Evolutionary conservation across 176 grass and related monocot genomes (phyloP).

Genomic region (Triticum timopheevii): DNA sequence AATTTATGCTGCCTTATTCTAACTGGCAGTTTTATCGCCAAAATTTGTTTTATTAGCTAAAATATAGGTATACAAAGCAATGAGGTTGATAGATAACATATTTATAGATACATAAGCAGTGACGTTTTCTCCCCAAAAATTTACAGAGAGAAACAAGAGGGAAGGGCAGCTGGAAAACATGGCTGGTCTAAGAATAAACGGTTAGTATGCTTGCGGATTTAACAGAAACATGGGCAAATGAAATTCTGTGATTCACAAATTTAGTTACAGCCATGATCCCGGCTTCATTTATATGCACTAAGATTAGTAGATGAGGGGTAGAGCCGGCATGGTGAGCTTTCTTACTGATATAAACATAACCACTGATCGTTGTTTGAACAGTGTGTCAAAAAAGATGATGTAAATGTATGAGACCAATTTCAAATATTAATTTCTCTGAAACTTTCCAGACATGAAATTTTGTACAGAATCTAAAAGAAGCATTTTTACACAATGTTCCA

Average conservation of each 20-base stretch:
- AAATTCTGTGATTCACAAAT: background rate
- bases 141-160: background rate
- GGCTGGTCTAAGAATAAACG: background rate
- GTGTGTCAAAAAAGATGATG: background rate
- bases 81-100: background rate
- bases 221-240: background rate
- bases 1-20: background rate
- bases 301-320: background rate
- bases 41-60: conserved; percentile 1
- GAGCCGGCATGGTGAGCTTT: background rate
- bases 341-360: background rate
- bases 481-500: background rate
- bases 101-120: background rate
- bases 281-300: background rate
- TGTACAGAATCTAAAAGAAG: background rate
- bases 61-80: conserved; percentile 4
- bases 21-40: background rate
- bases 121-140: background rate
- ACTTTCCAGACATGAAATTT: background rate
- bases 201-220: background rate
- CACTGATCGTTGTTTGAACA: background rate
- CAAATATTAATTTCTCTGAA: background rate
- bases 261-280: background rate
- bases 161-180: background rate
- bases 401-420: background rate